phyloP scores from a whole-genome alignment of 495 filamentous ascomycete genomes.

The Daldinia childiae region DNA sequence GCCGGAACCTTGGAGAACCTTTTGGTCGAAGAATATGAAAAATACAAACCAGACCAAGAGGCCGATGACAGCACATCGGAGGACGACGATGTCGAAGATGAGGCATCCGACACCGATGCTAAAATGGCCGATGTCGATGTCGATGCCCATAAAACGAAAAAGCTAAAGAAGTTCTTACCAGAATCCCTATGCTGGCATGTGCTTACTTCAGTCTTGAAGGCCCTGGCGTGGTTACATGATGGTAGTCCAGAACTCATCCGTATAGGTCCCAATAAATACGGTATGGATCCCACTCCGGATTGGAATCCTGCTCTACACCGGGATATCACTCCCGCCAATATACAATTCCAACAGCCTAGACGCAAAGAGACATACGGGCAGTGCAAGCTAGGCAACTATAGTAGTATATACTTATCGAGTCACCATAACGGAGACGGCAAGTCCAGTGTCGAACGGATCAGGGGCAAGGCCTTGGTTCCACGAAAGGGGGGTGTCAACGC shows the following conservation, averaged over 20 bases:
- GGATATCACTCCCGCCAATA: slow-evolving; percentile 52
- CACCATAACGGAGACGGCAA: slow-evolving; percentile 33
- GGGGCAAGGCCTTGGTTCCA: slow-evolving; percentile 35
- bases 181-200: slow-evolving; percentile 60
- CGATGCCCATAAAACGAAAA: not conserved
- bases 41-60: not conserved
- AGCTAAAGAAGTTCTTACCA: slow-evolving; percentile 44
- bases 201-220: slow-evolving; percentile 48
- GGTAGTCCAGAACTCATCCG: slow-evolving; percentile 38
- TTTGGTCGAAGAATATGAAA: slow-evolving; percentile 22
- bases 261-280: not conserved
- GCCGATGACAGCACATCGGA: not conserved
- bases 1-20: slow-evolving; percentile 49
- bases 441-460: not conserved
- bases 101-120: not conserved
- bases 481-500: not conserved
- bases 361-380: slow-evolving; percentile 57
- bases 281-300: slow-evolving; percentile 40
- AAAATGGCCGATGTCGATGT: not conserved
- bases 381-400: slow-evolving; percentile 60
- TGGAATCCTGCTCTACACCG: slow-evolving; percentile 60
- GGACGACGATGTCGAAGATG: not conserved
- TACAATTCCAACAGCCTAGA: slow-evolving; percentile 56
- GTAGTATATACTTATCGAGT: slow-evolving; percentile 46
- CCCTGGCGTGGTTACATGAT: slow-evolving; percentile 56